Percentiles rank a stretch among this genome's conserved stretches.
Evolutionary conservation across 2,329 filamentous ascomycete genomes (phyloP).

Genomic region (Colletotrichum orbiculare): DNA sequence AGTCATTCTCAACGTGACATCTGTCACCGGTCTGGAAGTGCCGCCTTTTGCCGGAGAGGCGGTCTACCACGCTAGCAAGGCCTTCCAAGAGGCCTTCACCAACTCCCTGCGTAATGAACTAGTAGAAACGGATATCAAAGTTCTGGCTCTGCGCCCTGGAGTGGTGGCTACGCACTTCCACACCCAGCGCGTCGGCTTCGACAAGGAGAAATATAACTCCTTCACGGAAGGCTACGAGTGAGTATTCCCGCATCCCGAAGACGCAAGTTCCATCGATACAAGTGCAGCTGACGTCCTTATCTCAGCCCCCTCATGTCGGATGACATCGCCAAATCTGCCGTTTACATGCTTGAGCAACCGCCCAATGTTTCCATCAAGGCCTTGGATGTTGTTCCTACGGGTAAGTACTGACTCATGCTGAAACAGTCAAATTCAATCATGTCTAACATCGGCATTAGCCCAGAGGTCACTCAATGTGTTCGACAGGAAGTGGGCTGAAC

Average conservation of each 20-base stretch:
- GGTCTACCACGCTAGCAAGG: constrained; percentile 60
- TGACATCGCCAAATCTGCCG: constrained; percentile 55
- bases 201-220: constrained; percentile 52
- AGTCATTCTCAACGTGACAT: constrained; percentile 61
- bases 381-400: constrained; percentile 57
- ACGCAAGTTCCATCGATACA: background rate
- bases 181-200: constrained; percentile 54
- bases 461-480: constrained; percentile 47
- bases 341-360: constrained; percentile 55
- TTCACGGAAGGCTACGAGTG: constrained; percentile 57
- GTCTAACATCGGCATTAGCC: constrained; percentile 20
- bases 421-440: background rate
- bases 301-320: constrained; percentile 50
- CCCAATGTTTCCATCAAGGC: constrained; percentile 53
- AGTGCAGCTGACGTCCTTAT: background rate
- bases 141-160: constrained; percentile 57
- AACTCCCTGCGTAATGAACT: constrained; percentile 61
- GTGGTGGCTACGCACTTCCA: constrained; percentile 62
- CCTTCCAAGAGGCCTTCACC: constrained; percentile 59
- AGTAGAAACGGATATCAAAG: constrained; percentile 56
- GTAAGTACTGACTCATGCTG: background rate
- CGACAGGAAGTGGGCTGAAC: constrained; percentile 44
- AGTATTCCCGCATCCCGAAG: background rate
- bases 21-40: constrained; percentile 56
- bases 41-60: constrained; percentile 61